Percentiles rank a stretch among this genome's conserved stretches.
Evolutionary conservation across 2,329 filamentous ascomycete species (phyloP).

Genomic region (Penicillium sclerotiorum): DNA sequence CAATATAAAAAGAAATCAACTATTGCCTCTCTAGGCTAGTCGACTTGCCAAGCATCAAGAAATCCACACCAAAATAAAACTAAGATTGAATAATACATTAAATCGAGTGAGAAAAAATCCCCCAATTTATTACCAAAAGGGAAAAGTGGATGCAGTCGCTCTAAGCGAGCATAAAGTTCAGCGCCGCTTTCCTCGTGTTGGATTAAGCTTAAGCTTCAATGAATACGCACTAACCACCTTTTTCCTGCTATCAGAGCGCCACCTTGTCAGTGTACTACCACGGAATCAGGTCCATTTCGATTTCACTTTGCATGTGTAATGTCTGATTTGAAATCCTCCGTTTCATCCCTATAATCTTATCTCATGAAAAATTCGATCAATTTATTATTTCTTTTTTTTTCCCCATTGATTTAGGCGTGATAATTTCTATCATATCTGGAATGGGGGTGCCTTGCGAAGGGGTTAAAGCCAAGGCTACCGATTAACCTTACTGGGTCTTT

Average conservation of each 20-base stretch:
- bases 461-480: slow-evolving; percentile 16
- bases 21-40: slow-evolving; percentile 11
- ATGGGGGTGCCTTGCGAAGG: slow-evolving; percentile 25
- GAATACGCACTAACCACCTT: slow-evolving; percentile 39
- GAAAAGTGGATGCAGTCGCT: slow-evolving; percentile 26
- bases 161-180: slow-evolving; percentile 43
- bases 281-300: background rate
- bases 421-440: slow-evolving; percentile 14
- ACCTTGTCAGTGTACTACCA: slow-evolving; percentile 16
- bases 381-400: background rate
- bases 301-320: background rate
- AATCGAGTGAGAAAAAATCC: too few relatives aligned
- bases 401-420: too few relatives aligned
- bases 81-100: too few relatives aligned
- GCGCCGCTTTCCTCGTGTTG: slow-evolving; percentile 41
- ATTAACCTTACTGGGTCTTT: slow-evolving; percentile 23
- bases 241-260: slow-evolving; percentile 38
- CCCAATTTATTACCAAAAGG: too few relatives aligned
- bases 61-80: too few relatives aligned
- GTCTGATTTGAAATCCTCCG: background rate
- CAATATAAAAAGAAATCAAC: slow-evolving; percentile 14
- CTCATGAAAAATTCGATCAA: background rate
- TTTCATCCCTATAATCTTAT: background rate
- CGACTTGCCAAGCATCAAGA: slow-evolving; percentile 18
- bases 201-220: slow-evolving; percentile 49